Base-by-base conservation (phyloP, 2,329 filamentous ascomycete genomes). In the Ophiostoma novo-ulmi region DNA sequence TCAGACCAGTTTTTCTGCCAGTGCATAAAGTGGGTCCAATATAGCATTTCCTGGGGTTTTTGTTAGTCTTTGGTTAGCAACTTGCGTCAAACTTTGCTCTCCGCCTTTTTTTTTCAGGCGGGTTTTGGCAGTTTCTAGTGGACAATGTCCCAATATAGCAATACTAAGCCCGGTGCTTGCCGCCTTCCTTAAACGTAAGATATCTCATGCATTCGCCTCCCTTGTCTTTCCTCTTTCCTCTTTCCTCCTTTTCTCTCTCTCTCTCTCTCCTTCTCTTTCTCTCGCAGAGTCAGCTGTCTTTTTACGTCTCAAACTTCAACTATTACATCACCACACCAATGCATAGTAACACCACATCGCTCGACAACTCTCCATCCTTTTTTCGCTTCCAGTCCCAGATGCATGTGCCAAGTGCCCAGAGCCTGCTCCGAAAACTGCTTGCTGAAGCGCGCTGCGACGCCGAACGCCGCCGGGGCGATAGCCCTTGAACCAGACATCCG, bases 341-440 rank as follows among this genome's bases (percentile, higher is more conserved):
- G 85, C 85, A 85, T 86, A 83, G 81, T 81, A 82, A 81, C 80
- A 80, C 77, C 78, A 80, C 74, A 17, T 77, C 76, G 76, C 77
- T 81, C 78, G 76, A 78, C 73, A 79, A 78, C 73, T 80, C 81
- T 75, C 80, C 82, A 75, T 82, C 82, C 76, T 83, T 83, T 77
- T 84, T 84, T 80, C 82, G 81, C 77, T 81, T 80, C 83, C 85
- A 81, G 77, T 81, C 81, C 83, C 85, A 87, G 84, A 88, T 88
- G 85, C 84, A 83, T 79, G 77, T 82, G 77, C 80, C 82, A 75
- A 82, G 80, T 80, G 80, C 81, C 78, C 81, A 83, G 78, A 80
- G 82, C 78, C 79, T 81, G 73, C 80, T 83, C 75, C 81, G 81
- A 78, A 82, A 82, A 77, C 80, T 82, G 77, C 80, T 84, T 75